Base-by-base conservation (phyloP, 2,329 filamentous ascomycete species). In the Remersonia thermophila region DNA sequence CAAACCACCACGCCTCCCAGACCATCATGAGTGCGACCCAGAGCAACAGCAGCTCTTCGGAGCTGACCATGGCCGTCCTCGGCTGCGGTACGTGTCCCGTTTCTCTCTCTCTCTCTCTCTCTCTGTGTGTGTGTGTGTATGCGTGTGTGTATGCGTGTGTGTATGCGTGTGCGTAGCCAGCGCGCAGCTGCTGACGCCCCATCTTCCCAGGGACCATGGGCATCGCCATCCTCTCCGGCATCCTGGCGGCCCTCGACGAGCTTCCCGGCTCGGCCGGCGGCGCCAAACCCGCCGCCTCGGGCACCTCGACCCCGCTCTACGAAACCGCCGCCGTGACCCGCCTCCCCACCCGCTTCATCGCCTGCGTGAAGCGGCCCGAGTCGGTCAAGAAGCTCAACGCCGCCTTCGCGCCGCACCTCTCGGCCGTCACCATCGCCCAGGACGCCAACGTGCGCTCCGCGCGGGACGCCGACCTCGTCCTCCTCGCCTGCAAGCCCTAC, bases 401-500 rank as follows among this genome's bases (percentile, higher is more conserved):
- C 25, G 72, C 75, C 6, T 70, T 93, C 8, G 66, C 67, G 52
- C 65, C 73, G 46, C 77, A 84, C 60, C 63, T 69, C 23, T 65
- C 68, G 18, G 59, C 67, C 7, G 65, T 91, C 33, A 73, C 70
- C 42, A 71, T 87, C 30, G 67, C 81, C 27, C 73, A 79, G 48
- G 79, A 80, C 54, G 70, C 83, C 46, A 89, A 93, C 57, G 60
- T 86, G 20, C 57, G 66, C 13, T 75, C 82, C 4, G 74, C 78
- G 7, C 59, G 72, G 47, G 63, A 77, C 51, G 73, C 80, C 29
- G 80, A 91, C 53, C 70, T 91, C 27, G 59, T 93, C 30, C 65
- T 93, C 16, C 69, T 93, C 1, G 75, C 76, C 20, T 93, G 84
- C 67, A 91, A 93, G 59, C 82, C 85, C 1, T 73, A 81, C 53